Base-by-base conservation (phyloP, 352 stramenopile species). In the Halophytophthora polymorphica region DNA sequence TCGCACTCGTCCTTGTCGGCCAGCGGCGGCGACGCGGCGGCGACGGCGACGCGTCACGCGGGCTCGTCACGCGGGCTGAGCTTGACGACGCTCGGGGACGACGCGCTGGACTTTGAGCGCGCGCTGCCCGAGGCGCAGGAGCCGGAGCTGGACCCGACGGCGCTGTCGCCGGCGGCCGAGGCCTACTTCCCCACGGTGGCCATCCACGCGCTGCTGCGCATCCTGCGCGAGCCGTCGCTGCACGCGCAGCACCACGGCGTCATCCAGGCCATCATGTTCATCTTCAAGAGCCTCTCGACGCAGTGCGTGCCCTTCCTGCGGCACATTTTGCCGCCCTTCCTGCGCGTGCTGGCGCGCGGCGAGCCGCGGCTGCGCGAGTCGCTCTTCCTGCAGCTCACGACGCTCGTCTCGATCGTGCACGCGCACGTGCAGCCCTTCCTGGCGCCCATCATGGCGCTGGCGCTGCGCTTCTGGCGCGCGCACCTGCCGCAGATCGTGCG, bases 191-290 rank as follows among this genome's bases (percentile, higher is more conserved):
- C 96, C 13, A 98, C 96, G 1, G 95, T 99, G 18, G 94, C 96
- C 7, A 97, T 99, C 49, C 86, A 98, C 53, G 93, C 96, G 13
- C 62, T 99, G 25, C 90, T 99, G 50, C 77, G 88, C 14, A 98
- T 99, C 51, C 84, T 99, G 31, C 91, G 96, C 29, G 96, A 99
- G 58, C 80, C 90, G 12, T 98, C 92, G 10, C 73, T 99, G 10
- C 91, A 90, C 46, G 89, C 92, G 22, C 94, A 99, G 54, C 97
- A 99, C 63, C 85, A 96, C 21, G 83, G 96, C 52, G 96, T 98
- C 18, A 98, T 98, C 51, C 97, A 99, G 53, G 95, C 97, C 17
- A 93, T 99, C 23, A 99, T 98, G 83, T 98, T 98, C 49, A 98
- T 99, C 51, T 99, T 99, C 79, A 97, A 98, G 59, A 95, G 86